A percentile compares a stretch with the other conserved stretches of the same genome.
Conservation (phyloP, 176 grass and related monocot species). For the Oryza glaberrima region DNA sequence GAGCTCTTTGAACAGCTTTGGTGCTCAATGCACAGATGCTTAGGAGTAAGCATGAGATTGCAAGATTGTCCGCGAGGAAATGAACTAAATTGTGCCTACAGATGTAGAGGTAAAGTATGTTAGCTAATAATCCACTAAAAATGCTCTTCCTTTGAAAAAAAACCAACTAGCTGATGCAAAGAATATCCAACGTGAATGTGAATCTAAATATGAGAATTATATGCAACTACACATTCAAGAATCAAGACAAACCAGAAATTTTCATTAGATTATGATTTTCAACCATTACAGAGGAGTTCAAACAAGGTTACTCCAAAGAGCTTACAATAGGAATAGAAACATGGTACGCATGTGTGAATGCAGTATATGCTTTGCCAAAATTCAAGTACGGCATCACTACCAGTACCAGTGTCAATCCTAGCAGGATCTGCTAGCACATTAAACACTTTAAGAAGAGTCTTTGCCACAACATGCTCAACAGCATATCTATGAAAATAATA, state of each 20-base stretch:
- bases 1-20: constrained; percentile 22
- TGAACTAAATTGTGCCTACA: constrained; percentile 46
- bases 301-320: not conserved
- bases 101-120: constrained; percentile 6
- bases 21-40: constrained; percentile 28
- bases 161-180: not conserved
- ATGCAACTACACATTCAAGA: not conserved
- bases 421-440: not conserved
- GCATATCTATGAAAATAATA: not conserved
- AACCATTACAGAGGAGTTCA: not conserved
- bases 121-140: not conserved
- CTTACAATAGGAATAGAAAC: not conserved
- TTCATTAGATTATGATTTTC: not conserved
- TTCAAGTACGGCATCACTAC: not conserved
- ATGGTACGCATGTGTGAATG: not conserved
- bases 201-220: not conserved
- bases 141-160: not conserved
- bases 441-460: not conserved
- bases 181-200: not conserved
- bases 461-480: not conserved
- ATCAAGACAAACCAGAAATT: not conserved
- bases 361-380: not conserved
- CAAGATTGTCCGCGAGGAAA: constrained; percentile 43
- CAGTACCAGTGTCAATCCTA: too few relatives aligned
- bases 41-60: constrained; percentile 47